phyloP scores from a whole-genome alignment of 768 basidiomycete genomes.

The Artomyces pyxidatus region DNA sequence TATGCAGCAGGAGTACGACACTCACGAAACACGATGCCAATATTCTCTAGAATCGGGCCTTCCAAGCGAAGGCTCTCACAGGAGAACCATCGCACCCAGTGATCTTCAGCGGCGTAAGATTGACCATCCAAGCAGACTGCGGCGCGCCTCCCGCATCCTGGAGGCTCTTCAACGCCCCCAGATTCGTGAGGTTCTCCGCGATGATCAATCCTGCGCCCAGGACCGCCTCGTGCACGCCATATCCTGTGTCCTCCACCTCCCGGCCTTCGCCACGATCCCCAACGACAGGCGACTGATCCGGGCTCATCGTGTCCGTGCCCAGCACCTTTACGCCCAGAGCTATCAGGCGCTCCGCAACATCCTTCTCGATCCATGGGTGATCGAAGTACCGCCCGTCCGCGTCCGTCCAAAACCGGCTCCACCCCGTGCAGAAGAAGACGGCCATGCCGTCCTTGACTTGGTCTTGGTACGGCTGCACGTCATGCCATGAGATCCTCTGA shows the following conservation, averaged over 20 bases:
- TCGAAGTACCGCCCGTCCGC: conserved; percentile 15
- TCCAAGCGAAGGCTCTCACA: conserved; percentile 20
- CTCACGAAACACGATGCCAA: no score
- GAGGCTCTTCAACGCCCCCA: conserved; percentile 13
- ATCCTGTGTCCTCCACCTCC: conserved; percentile 6
- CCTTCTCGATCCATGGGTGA: conserved; percentile 21
- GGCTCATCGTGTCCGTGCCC: conserved; percentile 22
- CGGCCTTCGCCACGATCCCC: not conserved
- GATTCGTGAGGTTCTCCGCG: conserved; percentile 22
- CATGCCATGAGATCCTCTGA: conserved; percentile 17
- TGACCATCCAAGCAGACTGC: conserved; percentile 11
- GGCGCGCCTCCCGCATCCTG: conserved; percentile 1
- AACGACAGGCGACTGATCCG: conserved; percentile 16
- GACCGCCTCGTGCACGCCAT: conserved; percentile 17
- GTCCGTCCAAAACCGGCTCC: conserved; percentile 19
- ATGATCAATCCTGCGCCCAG: conserved; percentile 20
- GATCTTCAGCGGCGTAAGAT: conserved; percentile 20
- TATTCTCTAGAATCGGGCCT: no score
- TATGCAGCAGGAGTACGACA: no score
- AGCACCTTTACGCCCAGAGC: conserved; percentile 18
- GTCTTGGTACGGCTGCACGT: conserved; percentile 12
- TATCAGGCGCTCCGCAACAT: conserved; percentile 18
- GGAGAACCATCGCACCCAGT: conserved; percentile 21
- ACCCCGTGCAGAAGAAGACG: conserved; percentile 21
- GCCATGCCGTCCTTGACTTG: conserved; percentile 15